These are phyloP conservation scores for Umbelopsis ramanniana DNA, from an alignment of 192 early-diverging fungal species.

Conservation along the genomic window DNA sequence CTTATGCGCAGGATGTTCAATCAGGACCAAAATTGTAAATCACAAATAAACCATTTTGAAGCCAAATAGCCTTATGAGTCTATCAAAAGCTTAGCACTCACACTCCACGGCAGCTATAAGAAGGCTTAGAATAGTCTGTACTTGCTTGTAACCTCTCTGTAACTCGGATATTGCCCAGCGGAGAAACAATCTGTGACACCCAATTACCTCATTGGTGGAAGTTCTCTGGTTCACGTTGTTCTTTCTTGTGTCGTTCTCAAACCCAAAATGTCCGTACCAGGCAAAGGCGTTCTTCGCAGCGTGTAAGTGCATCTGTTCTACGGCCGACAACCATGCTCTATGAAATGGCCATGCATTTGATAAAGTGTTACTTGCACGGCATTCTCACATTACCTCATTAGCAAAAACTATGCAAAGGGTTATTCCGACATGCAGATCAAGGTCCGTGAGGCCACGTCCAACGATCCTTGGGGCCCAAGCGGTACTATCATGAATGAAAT, in stretches of 20 bases:
- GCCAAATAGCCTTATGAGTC: too few species aligned
- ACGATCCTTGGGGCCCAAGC: constrained; percentile 80
- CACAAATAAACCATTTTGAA: too few species aligned
- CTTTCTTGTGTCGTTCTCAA: neutral
- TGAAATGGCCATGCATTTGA: too few species aligned
- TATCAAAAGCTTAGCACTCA: neutral
- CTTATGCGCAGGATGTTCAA: too few species aligned
- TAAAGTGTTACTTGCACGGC: neutral
- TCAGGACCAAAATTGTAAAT: too few species aligned
- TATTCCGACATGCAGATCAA: constrained; percentile 93
- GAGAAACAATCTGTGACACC: constrained; percentile 3
- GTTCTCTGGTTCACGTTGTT: neutral
- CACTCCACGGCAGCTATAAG: neutral
- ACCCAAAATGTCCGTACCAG: constrained; percentile 28
- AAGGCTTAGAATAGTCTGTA: too few species aligned
- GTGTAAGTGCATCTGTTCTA: constrained; percentile 23
- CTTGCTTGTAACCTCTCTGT: neutral
- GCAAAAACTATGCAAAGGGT: constrained; percentile 89
- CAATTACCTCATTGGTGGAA: constrained; percentile 2
- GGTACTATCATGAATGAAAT: constrained; percentile 84
- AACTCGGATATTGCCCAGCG: neutral
- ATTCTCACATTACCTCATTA: constrained; percentile 28
- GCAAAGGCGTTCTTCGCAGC: constrained; percentile 42
- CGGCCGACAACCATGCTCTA: neutral
- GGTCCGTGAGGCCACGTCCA: constrained; percentile 82